These are phyloP conservation scores for Microglena sp. DNA, from an alignment of 139 green algal species.

Conservation along the genomic window DNA sequence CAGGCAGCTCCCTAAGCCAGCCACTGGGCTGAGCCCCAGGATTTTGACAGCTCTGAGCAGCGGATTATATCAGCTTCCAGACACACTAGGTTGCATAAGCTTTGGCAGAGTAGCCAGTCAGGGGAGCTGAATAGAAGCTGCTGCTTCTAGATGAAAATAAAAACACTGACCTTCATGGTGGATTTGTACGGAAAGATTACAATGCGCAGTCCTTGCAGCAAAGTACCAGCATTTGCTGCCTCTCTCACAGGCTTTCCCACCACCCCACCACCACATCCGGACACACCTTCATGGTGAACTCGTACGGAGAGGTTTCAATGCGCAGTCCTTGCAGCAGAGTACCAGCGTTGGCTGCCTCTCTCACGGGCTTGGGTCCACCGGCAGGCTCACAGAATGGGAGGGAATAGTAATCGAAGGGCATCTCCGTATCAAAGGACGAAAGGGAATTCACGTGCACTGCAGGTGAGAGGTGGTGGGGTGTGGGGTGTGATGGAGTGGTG, in stretches of 20 bases:
- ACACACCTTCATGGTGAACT: slow-evolving; percentile 75
- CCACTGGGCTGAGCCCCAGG: no score
- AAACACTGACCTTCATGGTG: slow-evolving; percentile 55
- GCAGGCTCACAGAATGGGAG: slow-evolving; percentile 87
- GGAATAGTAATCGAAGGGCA: slow-evolving; percentile 81
- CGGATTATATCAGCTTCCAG: no score
- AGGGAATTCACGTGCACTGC: slow-evolving; percentile 57
- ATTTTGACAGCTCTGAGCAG: no score
- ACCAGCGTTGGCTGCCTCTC: slow-evolving; percentile 75
- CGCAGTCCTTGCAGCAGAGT: slow-evolving; percentile 81
- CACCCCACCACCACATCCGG: background rate
- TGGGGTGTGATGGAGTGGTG: background rate
- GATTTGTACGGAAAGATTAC: slow-evolving; percentile 88
- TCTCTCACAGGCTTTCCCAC: background rate
- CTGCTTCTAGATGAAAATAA: background rate
- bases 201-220: slow-evolving; percentile 74
- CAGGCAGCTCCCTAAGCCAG: no score
- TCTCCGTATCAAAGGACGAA: slow-evolving; percentile 80
- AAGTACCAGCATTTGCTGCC: slow-evolving; percentile 81
- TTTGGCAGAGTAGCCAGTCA: no score
- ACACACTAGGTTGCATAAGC: no score
- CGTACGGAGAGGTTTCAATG: slow-evolving; percentile 87
- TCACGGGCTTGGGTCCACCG: slow-evolving; percentile 59
- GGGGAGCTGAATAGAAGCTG: no score
- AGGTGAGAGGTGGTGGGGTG: background rate